Evolutionary conservation across 305 asterid species (phyloP).

Genomic region (Ajuga reptans): DNA sequence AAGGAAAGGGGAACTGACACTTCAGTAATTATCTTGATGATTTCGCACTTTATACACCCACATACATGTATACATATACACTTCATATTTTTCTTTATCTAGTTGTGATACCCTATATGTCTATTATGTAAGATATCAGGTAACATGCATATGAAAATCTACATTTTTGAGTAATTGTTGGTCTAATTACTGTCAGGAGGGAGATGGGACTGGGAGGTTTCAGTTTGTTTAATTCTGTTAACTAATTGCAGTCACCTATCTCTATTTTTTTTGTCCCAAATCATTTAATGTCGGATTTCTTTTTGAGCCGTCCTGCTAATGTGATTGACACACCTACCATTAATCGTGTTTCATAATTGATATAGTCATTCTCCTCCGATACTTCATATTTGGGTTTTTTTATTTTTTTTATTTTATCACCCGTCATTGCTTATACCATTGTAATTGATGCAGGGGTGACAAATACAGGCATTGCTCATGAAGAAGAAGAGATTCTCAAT

Average conservation of each 20-base stretch:
- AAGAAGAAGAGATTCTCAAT: slow-evolving; percentile 28
- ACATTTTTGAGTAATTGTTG: neutral
- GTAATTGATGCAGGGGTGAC: slow-evolving; percentile 34
- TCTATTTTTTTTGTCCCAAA: neutral
- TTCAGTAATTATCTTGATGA: neutral
- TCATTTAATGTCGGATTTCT: neutral
- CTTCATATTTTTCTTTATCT: neutral
- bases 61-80: no score
- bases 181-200: neutral
- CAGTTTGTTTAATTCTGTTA: neutral
- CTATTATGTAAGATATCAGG: neutral
- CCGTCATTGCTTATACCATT: slow-evolving; percentile 15
- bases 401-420: neutral
- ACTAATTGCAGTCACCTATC: neutral
- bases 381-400: neutral
- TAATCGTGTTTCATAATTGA: neutral
- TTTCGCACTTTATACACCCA: neutral
- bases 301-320: neutral
- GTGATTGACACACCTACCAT: neutral
- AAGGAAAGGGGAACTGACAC: neutral
- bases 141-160: neutral
- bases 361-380: neutral
- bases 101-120: neutral
- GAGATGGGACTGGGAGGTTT: neutral
- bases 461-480: slow-evolving; percentile 25